Evolutionary conservation across 768 basidiomycete species (phyloP).

Genomic region (Mrakia blollopis): DNA sequence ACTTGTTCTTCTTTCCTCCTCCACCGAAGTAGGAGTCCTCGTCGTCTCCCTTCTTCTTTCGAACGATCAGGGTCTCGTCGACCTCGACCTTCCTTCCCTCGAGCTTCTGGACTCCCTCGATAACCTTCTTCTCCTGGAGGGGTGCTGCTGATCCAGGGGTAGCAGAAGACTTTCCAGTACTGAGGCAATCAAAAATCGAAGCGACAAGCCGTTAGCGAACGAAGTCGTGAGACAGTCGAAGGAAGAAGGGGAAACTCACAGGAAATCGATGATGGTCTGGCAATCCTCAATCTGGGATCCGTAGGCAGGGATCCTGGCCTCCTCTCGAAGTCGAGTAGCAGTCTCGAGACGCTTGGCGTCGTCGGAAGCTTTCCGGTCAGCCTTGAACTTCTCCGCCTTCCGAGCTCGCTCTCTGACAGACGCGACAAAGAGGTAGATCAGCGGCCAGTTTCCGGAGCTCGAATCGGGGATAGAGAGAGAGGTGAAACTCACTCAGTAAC

Average conservation of each 20-base stretch:
- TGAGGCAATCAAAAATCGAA: slow-evolving; percentile 34
- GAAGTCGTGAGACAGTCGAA: slow-evolving; percentile 44
- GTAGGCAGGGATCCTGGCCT: slow-evolving; percentile 84
- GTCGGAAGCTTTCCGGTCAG: slow-evolving; percentile 71
- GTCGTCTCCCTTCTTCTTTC: slow-evolving; percentile 92
- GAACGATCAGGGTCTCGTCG: slow-evolving; percentile 55
- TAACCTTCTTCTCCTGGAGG: slow-evolving; percentile 31
- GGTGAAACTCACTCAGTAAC: slow-evolving; percentile 27
- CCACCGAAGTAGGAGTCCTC: slow-evolving; percentile 49
- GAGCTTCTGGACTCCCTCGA: slow-evolving; percentile 54
- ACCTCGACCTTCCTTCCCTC: slow-evolving; percentile 80
- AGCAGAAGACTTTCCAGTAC: slow-evolving; percentile 41
- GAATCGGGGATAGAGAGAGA: no score
- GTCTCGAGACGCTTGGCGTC: slow-evolving; percentile 72
- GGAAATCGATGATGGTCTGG: slow-evolving; percentile 79
- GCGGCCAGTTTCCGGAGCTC: no score
- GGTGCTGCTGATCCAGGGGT: neutral
- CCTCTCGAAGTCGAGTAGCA: slow-evolving; percentile 75
- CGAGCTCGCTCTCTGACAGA: slow-evolving; percentile 52
- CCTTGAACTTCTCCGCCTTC: slow-evolving; percentile 69
- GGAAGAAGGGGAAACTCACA: slow-evolving; percentile 54
- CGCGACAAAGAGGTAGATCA: neutral
- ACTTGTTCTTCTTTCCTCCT: slow-evolving; percentile 55
- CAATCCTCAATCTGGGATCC: slow-evolving; percentile 93
- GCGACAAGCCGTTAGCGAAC: slow-evolving; percentile 51